Conservation (phyloP, 2,329 filamentous ascomycete genomes). For the Falciphora oryzae region DNA sequence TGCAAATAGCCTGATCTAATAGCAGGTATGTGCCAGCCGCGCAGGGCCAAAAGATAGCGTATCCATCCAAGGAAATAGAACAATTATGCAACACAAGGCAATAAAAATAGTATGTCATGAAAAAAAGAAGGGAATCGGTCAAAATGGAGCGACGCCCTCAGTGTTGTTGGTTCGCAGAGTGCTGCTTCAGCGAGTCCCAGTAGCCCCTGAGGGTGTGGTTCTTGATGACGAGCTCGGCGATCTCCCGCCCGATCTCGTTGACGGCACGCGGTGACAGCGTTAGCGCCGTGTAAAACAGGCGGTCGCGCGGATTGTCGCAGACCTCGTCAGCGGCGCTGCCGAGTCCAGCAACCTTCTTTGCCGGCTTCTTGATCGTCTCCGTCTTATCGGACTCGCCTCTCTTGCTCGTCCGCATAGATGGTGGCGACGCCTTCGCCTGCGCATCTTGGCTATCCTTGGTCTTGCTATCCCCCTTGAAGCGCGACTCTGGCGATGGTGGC, state of each 20-base stretch:
- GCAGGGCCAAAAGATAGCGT: too few species aligned
- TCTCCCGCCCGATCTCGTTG: constrained; percentile 9
- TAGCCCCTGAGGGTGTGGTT: constrained; percentile 9
- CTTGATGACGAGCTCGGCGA: constrained; percentile 6
- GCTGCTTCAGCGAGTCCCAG: constrained; percentile 2
- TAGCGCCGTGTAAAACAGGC: constrained; percentile 48
- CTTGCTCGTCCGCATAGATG: constrained; percentile 11
- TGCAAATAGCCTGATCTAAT: neutral
- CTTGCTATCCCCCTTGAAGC: neutral
- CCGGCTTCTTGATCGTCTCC: neutral
- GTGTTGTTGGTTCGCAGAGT: neutral
- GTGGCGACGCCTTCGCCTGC: constrained; percentile 17
- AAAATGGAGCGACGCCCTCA: neutral
- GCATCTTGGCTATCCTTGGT: neutral
- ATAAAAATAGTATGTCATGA: neutral
- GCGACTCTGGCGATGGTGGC: constrained; percentile 6
- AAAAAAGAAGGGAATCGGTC: neutral
- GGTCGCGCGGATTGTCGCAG: constrained; percentile 39
- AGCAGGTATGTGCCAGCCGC: neutral
- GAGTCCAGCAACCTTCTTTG: neutral
- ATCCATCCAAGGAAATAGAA: too few species aligned
- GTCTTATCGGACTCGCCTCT: constrained; percentile 12
- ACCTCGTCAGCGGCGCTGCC: neutral
- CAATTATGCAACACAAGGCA: neutral
- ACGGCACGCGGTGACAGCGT: constrained; percentile 35